Percentiles rank a stretch among this genome's conserved stretches.
phyloP scores from a whole-genome alignment of 2,329 filamentous ascomycete genomes.

The Colletotrichum tamarilloi region DNA sequence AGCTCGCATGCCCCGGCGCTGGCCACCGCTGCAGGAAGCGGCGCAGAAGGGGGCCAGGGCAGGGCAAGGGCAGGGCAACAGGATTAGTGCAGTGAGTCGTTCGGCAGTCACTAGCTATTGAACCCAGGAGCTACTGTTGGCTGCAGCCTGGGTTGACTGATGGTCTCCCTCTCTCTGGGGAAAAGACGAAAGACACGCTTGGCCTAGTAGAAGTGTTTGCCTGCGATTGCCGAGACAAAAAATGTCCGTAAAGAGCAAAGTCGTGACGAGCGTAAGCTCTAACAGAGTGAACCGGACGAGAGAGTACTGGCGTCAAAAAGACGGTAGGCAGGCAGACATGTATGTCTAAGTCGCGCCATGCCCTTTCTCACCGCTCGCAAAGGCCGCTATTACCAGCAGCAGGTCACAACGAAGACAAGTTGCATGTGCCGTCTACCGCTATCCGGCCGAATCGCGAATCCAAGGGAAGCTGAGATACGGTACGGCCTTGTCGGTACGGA shows the following conservation, averaged over 20 bases:
- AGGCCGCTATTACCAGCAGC: background rate
- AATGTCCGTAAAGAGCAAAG: background rate
- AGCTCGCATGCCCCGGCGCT: background rate
- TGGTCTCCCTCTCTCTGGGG: background rate
- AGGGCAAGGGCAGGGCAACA: background rate
- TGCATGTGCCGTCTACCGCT: background rate
- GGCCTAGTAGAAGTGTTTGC: background rate
- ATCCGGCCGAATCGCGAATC: background rate
- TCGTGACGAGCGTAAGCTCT: background rate
- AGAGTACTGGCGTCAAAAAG: background rate
- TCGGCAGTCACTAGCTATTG: no score
- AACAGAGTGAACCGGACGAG: background rate
- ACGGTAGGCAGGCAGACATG: background rate
- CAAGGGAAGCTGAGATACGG: background rate
- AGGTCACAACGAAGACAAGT: background rate
- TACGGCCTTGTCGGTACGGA: background rate
- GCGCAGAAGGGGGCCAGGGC: background rate
- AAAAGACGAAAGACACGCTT: background rate
- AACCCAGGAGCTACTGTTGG: background rate
- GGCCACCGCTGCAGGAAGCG: background rate
- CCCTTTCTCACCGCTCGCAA: conserved; percentile 3
- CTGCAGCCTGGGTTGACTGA: background rate
- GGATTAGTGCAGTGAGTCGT: no score
- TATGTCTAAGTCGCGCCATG: background rate
- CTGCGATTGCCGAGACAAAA: conserved; percentile 15